Conservation (phyloP, 2,329 filamentous ascomycete species). For the Diaporthe citrichinensis region DNA sequence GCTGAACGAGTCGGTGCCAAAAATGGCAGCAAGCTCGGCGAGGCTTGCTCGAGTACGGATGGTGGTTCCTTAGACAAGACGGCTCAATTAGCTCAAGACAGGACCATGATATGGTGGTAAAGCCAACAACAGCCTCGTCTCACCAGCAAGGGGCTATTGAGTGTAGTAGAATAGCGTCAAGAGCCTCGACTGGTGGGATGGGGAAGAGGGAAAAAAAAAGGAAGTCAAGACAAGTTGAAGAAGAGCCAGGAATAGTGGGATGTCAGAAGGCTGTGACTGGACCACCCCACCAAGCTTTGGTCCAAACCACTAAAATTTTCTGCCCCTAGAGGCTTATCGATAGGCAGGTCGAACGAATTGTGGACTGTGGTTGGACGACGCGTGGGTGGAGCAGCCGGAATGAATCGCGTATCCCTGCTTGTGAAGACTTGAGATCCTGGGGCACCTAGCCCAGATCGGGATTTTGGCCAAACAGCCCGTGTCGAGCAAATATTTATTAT, state of each 20-base stretch:
- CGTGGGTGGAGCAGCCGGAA: conserved; percentile 6
- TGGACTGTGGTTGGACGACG: conserved; percentile 25
- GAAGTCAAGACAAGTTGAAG: background rate
- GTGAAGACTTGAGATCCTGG: conserved; percentile 18
- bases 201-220: background rate
- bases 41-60: conserved; percentile 28
- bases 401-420: conserved; percentile 29
- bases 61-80: conserved; percentile 32
- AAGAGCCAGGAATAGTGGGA: conserved; percentile 13
- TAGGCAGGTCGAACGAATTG: background rate
- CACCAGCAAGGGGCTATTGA: conserved; percentile 34
- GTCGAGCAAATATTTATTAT: conserved; percentile 11
- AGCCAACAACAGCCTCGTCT: conserved; percentile 38
- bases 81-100: conserved; percentile 32
- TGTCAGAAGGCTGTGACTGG: background rate
- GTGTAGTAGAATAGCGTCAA: background rate
- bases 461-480: background rate
- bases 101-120: conserved; percentile 28
- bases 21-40: conserved; percentile 34
- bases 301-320: conserved; percentile 24
- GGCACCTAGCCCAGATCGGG: conserved; percentile 15
- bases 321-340: conserved; percentile 31
- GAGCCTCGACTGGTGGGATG: conserved; percentile 23
- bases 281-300: conserved; percentile 9
- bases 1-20: conserved; percentile 33